phyloP scores from a whole-genome alignment of 1,284 basidiomycete species.

The Garcileccinum viscosum region DNA sequence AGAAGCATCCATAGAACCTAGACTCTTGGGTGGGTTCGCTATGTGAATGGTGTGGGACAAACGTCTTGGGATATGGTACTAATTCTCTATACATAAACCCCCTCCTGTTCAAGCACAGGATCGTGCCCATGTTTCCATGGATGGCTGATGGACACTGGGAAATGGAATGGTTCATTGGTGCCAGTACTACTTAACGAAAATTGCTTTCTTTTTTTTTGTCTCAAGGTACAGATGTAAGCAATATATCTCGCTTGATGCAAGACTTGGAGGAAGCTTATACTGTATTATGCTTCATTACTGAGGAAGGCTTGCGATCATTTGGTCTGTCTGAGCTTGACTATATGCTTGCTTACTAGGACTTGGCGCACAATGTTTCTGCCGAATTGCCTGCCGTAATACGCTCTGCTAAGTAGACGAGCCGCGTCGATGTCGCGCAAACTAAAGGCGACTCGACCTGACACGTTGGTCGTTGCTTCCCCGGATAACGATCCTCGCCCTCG shows the following conservation, averaged over 20 bases:
- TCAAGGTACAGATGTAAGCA: too few species aligned
- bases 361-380: background rate
- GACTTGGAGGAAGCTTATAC: background rate
- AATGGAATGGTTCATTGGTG: background rate
- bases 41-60: background rate
- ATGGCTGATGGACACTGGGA: background rate
- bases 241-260: background rate
- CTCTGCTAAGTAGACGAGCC: background rate
- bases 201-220: background rate
- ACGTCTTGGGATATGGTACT: background rate
- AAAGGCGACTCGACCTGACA: background rate
- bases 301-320: background rate
- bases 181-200: background rate
- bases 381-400: background rate
- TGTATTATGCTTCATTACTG: background rate
- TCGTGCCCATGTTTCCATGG: background rate
- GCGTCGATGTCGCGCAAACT: background rate
- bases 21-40: background rate
- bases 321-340: background rate
- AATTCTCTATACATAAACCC: background rate
- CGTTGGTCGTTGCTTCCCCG: background rate
- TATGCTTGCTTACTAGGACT: background rate
- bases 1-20: background rate
- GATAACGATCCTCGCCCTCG: constrained; percentile 3
- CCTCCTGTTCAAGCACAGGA: background rate